A percentile compares a stretch with the other conserved stretches of the same genome.
phyloP scores from a whole-genome alignment of 2,329 filamentous ascomycete genomes.

The Bipolaris victoriae region DNA sequence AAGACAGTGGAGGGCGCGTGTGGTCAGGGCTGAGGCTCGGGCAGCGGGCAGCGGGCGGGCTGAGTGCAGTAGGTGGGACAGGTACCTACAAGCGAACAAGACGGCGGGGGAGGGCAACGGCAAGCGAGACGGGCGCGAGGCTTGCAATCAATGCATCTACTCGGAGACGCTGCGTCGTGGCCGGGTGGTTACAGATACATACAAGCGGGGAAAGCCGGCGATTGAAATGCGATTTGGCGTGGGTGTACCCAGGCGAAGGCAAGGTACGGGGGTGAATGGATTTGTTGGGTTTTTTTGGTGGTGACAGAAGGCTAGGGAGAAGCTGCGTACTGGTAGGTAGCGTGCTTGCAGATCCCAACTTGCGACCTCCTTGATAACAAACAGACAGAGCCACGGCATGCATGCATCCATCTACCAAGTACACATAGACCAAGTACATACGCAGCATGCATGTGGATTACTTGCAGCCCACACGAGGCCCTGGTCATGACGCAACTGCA shows the following conservation, averaged over 20 bases:
- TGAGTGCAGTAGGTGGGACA: constrained; percentile 22
- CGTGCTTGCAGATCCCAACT: constrained; percentile 13
- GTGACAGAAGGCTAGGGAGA: constrained; percentile 15
- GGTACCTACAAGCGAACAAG: constrained; percentile 29
- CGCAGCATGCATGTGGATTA: neutral
- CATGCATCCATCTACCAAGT: too few species aligned
- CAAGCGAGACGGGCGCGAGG: constrained; percentile 19
- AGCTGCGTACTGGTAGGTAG: constrained; percentile 20
- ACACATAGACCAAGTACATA: too few species aligned
- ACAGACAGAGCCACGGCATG: neutral
- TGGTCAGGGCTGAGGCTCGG: constrained; percentile 19
- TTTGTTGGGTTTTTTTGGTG: constrained; percentile 11
- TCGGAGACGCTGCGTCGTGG: neutral
- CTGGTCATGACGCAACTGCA: neutral
- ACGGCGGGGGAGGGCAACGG: constrained; percentile 19
- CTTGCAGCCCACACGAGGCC: neutral
- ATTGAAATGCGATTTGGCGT: neutral
- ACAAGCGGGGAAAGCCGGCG: constrained; percentile 12
- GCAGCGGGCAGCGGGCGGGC: constrained; percentile 1
- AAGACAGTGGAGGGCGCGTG: constrained; percentile 21
- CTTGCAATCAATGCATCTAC: constrained; percentile 27
- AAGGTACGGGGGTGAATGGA: neutral
- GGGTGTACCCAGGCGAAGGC: neutral
- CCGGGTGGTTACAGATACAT: constrained; percentile 28
- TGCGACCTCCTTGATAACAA: constrained; percentile 10